Evolutionary conservation across 768 basidiomycete genomes (phyloP), one percentile per base, ranked within the genome.

Genomic region (Gymnopilus junonius): DNA sequence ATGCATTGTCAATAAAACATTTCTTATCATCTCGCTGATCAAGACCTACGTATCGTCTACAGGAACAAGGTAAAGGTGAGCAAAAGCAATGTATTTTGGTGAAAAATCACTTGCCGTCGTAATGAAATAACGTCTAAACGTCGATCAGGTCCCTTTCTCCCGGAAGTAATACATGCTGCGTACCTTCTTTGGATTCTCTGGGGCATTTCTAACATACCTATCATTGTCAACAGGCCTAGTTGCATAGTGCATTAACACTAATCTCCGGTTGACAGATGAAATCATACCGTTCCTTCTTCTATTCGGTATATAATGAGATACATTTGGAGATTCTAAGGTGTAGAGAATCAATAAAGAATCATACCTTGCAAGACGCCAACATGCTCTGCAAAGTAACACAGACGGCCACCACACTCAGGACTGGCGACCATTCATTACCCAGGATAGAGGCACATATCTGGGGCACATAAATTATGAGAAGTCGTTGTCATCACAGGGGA

Each of bases 371-470:
- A 7, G 91, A 93, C 23, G 93, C 94, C 61, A 96, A 83, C 94
- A 96, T 96, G 70, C 91, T 93, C 78, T 95, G 94, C 50, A 96
- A 76, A 3, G 94, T 95, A 17, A 94, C 85, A 69, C 92, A 94
- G 43, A 95, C 87, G 2, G 92, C 85, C 27, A 89, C 81, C 21
- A 93, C 92, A 64, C 90, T 93, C 65, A 94, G 76, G n/a, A 94
- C 92, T 0, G 93, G 94, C 10, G 91, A 93, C 93, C 93, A 95
- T 66, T 94, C 94, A 68, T 85, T 90, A 27, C 93, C 94, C 8
- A 96, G 85, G 60, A 96, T 94, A 14, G 92, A 94, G 8, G 92
- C 93, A 71, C 94, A 95, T 67, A 95, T 95, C 90, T 95, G 62
- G 23, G 17, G 40, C 27, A 54, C 43, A 40, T 35, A 17, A 51